Base-by-base conservation (phyloP, 805 yeast species). In the Kodamaea restingae region DNA sequence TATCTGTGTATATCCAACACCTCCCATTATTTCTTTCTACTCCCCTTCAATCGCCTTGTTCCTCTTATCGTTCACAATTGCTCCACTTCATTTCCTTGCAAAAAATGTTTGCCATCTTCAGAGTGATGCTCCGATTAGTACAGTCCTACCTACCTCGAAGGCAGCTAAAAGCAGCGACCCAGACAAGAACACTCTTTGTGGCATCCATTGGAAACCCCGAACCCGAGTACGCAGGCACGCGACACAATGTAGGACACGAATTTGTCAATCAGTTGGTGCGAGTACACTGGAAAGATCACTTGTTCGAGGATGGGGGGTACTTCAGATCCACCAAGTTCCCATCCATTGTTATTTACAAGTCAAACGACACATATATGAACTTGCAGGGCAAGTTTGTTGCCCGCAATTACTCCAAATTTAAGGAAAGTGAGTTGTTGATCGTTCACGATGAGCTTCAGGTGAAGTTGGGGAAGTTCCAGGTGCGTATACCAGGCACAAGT, bases 141-240 rank as follows among this genome's bases (percentile, higher is more conserved):
- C 18, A 9, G 18, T 32, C 35, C 7, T 32, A 20, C 27, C 11
- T 32, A 6, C 27, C 35, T 11, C 25, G 10, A 21, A 18, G 27
- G 27, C 32, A 15, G 21, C 12, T 30, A 18, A 5, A 5, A n/a
- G 21, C 21, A 4, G 14, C 21, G 3, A 10, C 15, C 7, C 32
- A 17, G 12, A 17, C 44, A 32, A 15, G 52, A 46, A 43, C 48
- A 12, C 43, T 61, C 10, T 47, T 60, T 29, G 57, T 67, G 4
- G 73, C 78, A 3, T 79, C 87, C 0, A 61, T 88, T 2, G 96
- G 96, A 1, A 88, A 88, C 51, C 95, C 95, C 0, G 85, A 80
- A 40, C 71, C 77, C 0, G 60, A 67, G 35, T 85, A 73, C 49
- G 59, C 61, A 6, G 67, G 69, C 5, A 84, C 95, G 0, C 65